Evolutionary conservation across 371 early-diverging fungal species (phyloP).

Genomic region (Apophysomyces ossiformis): DNA sequence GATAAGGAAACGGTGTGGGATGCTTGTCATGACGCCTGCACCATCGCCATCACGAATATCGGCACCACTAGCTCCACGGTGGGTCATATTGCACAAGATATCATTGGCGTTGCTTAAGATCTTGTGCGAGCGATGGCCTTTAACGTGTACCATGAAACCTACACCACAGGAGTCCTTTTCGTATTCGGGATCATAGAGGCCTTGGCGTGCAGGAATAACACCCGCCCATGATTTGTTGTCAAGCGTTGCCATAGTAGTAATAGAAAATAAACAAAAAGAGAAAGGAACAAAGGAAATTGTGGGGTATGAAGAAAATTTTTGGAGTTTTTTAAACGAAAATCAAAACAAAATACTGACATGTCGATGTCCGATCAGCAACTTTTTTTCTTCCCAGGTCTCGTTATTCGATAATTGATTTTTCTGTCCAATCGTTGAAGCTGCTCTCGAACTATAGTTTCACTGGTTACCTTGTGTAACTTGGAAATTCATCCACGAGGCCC

Average conservation of each 20-base stretch:
- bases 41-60: conserved; percentile 90
- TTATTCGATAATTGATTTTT: conserved; percentile 6
- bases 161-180: conserved; percentile 94
- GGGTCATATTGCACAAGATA: conserved; percentile 96
- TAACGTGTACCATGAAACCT: conserved; percentile 89
- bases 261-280: neutral
- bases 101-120: conserved; percentile 78
- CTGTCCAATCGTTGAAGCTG: neutral
- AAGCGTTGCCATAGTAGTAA: neutral
- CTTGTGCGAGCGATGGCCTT: conserved; percentile 74
- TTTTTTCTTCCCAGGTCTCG: conserved; percentile 10
- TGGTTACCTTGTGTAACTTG: neutral
- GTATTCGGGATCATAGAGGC: conserved; percentile 79
- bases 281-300: conserved; percentile 5
- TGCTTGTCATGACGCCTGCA: conserved; percentile 91
- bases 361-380: neutral
- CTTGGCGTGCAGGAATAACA: conserved; percentile 76
- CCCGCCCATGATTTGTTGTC: conserved; percentile 10
- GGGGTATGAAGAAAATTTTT: conserved; percentile 4
- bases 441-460: conserved; percentile 1
- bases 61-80: conserved; percentile 93
- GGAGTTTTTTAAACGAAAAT: conserved; percentile 1
- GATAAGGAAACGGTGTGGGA: conserved; percentile 89
- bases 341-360: neutral
- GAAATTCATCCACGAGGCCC: neutral